These are phyloP conservation scores for Musa itinerans DNA, from an alignment of 176 grass and related monocot genomes.

Conservation along the genomic window DNA sequence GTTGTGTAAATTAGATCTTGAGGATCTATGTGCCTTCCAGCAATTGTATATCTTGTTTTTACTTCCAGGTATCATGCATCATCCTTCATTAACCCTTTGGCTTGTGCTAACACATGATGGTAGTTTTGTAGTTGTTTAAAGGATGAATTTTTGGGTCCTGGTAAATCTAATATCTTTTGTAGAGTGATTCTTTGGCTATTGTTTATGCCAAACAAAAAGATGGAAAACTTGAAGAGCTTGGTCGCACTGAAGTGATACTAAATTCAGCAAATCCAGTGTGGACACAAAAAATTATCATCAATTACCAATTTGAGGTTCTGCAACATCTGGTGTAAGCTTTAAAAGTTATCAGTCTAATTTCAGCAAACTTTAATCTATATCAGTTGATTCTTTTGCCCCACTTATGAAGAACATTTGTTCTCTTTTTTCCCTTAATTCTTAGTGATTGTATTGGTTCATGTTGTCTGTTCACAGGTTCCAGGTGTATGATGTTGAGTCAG, in stretches of 20 bases:
- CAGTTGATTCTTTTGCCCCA: conserved; percentile 15
- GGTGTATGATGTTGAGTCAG: conserved; percentile 66
- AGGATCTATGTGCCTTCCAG: too few species aligned
- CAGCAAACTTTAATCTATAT: conserved; percentile 16
- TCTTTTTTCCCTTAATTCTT: conserved; percentile 2
- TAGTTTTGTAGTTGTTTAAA: not conserved
- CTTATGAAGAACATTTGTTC: not conserved
- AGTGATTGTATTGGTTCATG: conserved; percentile 23
- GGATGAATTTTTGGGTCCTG: not conserved
- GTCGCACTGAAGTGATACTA: conserved; percentile 87
- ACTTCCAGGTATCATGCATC: too few species aligned
- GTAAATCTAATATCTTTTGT: conserved; percentile 8
- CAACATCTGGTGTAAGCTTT: conserved; percentile 83
- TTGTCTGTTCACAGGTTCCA: conserved; percentile 52
- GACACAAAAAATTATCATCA: conserved; percentile 61
- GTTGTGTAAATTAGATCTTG: too few species aligned
- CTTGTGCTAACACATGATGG: not conserved
- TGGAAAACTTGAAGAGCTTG: conserved; percentile 80
- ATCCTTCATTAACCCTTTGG: too few species aligned
- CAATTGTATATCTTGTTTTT: too few species aligned
- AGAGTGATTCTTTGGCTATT: conserved; percentile 77
- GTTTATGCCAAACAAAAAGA: conserved; percentile 64
- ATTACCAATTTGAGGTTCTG: conserved; percentile 89
- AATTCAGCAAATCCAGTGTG: conserved; percentile 70
- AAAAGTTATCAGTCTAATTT: conserved; percentile 19